Evolutionary conservation across 768 basidiomycete genomes (phyloP).

Genomic region (Naganishia antarctica): DNA sequence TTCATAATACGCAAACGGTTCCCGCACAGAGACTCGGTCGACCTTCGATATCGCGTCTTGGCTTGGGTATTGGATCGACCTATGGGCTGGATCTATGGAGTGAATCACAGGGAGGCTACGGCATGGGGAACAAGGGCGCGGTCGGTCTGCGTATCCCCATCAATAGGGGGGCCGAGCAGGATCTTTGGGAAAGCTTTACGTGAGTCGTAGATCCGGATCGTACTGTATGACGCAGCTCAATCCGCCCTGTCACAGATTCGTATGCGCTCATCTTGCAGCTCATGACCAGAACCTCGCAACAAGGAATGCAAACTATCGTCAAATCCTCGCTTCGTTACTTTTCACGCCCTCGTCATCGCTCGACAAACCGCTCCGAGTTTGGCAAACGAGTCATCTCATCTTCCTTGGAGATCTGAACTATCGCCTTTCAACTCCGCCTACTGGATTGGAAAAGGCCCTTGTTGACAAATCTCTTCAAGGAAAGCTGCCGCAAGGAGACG

Average conservation of each 20-base stretch:
- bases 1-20: conserved; percentile 63
- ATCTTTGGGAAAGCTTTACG: conserved; percentile 74
- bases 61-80: conserved; percentile 8
- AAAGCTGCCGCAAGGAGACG: background rate
- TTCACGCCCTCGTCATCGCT: conserved; percentile 60
- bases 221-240: background rate
- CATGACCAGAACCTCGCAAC: conserved; percentile 62
- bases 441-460: conserved; percentile 49
- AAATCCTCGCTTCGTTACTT: conserved; percentile 74
- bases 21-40: conserved; percentile 56
- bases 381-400: conserved; percentile 83
- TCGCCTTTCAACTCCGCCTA: conserved; percentile 56
- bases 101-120: conserved; percentile 57
- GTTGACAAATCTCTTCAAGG: conserved; percentile 48
- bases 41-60: conserved; percentile 65
- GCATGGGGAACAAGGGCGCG: conserved; percentile 93
- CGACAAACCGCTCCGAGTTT: conserved; percentile 59
- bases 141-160: conserved; percentile 81
- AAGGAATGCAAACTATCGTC: conserved; percentile 71
- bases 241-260: conserved; percentile 60
- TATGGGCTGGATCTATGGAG: conserved; percentile 9
- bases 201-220: conserved; percentile 52
- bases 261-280: conserved; percentile 85
- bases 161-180: conserved; percentile 54
- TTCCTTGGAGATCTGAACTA: conserved; percentile 93